Percentiles rank a stretch among this genome's conserved stretches.
These are phyloP conservation scores for Ophiostoma himal-ulmi DNA, from an alignment of 2,329 filamentous ascomycete genomes.

Conservation along the genomic window DNA sequence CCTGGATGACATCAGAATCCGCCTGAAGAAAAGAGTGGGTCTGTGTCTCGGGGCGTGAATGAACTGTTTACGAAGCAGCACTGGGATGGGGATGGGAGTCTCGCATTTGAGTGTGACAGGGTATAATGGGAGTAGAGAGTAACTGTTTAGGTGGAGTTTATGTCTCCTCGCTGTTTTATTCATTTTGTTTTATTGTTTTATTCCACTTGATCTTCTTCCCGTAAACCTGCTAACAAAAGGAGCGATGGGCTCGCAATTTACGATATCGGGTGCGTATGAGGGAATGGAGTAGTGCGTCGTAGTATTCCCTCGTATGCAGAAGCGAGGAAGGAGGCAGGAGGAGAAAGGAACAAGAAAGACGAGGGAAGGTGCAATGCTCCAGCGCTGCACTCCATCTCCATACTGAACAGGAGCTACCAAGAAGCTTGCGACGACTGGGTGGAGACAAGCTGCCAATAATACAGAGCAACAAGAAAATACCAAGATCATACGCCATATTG, in stretches of 20 bases:
- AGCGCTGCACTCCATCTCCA: too few species aligned
- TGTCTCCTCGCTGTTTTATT: too few species aligned
- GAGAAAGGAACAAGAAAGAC: neutral
- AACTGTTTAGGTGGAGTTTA: too few species aligned
- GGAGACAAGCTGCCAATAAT: slow-evolving; percentile 3
- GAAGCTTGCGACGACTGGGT: slow-evolving; percentile 10
- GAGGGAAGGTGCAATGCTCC: too few species aligned
- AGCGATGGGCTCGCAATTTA: neutral
- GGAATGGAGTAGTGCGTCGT: neutral
- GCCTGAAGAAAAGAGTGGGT: neutral
- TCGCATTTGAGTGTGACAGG: neutral
- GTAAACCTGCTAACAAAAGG: neutral
- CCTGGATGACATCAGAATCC: slow-evolving; percentile 2
- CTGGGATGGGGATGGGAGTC: too few species aligned
- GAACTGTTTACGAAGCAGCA: neutral
- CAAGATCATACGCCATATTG: slow-evolving; percentile 1
- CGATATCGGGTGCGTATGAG: neutral
- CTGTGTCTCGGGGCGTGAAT: neutral
- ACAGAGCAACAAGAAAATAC: slow-evolving; percentile 1
- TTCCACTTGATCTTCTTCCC: too few species aligned
- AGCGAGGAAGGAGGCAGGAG: neutral
- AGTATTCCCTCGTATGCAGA: neutral
- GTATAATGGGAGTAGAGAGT: neutral
- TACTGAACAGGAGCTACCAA: neutral
- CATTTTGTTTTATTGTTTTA: too few species aligned